These are phyloP conservation scores for Amaranthus palmeri DNA, from an alignment of 148 eudicot genomes.

Conservation along the genomic window DNA sequence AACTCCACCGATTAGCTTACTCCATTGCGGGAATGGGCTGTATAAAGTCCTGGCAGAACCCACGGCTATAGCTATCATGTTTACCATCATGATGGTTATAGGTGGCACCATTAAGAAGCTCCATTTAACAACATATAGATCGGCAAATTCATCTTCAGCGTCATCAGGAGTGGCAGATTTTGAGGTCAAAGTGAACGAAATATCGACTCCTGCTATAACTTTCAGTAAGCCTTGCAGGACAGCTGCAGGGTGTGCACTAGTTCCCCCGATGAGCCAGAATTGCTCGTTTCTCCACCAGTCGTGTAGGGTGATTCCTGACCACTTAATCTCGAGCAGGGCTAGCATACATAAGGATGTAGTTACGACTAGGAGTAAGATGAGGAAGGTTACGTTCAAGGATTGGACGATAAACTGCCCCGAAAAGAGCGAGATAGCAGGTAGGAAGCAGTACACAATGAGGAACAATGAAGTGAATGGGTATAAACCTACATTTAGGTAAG, in stretches of 20 bases:
- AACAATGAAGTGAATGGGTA: constrained; percentile 92
- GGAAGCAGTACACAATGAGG: constrained; percentile 72
- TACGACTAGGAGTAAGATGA: constrained; percentile 58
- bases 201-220: constrained; percentile 88
- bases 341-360: constrained; percentile 73
- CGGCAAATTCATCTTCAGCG: constrained; percentile 87
- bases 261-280: constrained; percentile 95
- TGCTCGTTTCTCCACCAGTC: constrained; percentile 99
- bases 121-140: constrained; percentile 68
- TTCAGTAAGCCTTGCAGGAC: constrained; percentile 85
- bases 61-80: constrained; percentile 71
- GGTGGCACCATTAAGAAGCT: constrained; percentile 86
- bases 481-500: constrained; percentile 85
- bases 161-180: constrained; percentile 74
- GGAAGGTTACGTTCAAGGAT: constrained; percentile 59
- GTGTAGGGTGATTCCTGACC: constrained; percentile 93
- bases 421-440: constrained; percentile 86
- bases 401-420: constrained; percentile 92
- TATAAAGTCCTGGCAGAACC: constrained; percentile 77
- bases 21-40: constrained; percentile 95
- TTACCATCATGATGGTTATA: constrained; percentile 78
- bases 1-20: constrained; percentile 88
- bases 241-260: constrained; percentile 96
- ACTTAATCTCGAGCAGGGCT: constrained; percentile 73
- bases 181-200: constrained; percentile 88